Base-by-base conservation (phyloP, 495 filamentous ascomycete genomes). In the Penicillium simplicissimum region DNA sequence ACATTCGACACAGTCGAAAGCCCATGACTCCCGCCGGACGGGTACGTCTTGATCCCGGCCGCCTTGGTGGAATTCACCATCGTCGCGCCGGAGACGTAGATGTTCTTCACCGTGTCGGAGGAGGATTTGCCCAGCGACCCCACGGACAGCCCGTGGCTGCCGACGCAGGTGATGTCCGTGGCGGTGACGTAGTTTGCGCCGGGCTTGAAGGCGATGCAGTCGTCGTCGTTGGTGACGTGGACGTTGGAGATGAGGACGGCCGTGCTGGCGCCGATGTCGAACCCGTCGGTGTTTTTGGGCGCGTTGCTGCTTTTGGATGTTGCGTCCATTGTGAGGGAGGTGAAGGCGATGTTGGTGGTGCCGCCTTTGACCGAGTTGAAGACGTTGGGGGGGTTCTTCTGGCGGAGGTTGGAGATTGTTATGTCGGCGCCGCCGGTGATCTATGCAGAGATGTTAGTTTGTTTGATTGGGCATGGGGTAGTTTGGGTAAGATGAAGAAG, bases 151-250 rank as follows among this genome's bases (percentile, higher is more conserved):
- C 78, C 78, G 49, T 80, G 77, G 9, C 73, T 76, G 8, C 77
- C 77, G n/a, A 65, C 76, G 62, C 77, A 80, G 33, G 69, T 72
- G 8, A 78, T 71, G 21, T 67, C 60, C 2, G 60, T 69, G 3
- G 78, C 74, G 0, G 71, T 77, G 13, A 79, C 67, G 37, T 72
- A 71, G 52, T 78, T 70, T 3, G 73, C 67, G 13, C 76, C 75
- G 0, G 77, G 73, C 43, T 80, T 80, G 52, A 82, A 78, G 0
- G 78, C 79, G 11, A 82, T 72, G 38, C 78, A 82, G 70, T 80
- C 77, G 42, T 82, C 79, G 49, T 80, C 69, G 56, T 81, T 81
- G 21, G 59, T 68, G n/a, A 81, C 72, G 1, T 64, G 65, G 13
- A 73, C 67, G 45, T 68, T 63, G 17, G 60, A 63, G 48, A 81